These are phyloP conservation scores for Arachnomyces sp. DNA, from an alignment of 2,329 filamentous ascomycete genomes.

Conservation along the genomic window DNA sequence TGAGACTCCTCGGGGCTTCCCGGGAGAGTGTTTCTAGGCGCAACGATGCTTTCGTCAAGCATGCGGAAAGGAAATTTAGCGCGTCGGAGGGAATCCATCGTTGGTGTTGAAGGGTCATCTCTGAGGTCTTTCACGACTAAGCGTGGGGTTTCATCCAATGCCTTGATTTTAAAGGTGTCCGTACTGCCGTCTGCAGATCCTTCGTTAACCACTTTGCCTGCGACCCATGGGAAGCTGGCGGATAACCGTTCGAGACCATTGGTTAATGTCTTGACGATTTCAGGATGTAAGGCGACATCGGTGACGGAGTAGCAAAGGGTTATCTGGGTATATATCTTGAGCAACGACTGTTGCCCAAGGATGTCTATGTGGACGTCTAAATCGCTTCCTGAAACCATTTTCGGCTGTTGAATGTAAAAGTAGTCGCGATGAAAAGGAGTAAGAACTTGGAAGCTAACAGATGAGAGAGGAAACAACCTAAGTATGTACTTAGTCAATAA, in stretches of 20 bases:
- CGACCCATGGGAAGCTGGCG: slow-evolving; percentile 39
- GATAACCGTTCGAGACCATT: slow-evolving; percentile 34
- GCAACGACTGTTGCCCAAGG: slow-evolving; percentile 34
- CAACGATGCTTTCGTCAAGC: slow-evolving; percentile 40
- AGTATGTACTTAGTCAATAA: too few relatives aligned
- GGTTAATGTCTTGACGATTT: slow-evolving; percentile 24
- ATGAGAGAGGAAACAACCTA: too few relatives aligned
- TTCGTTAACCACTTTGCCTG: slow-evolving; percentile 37
- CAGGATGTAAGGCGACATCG: slow-evolving; percentile 14
- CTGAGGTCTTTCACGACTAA: slow-evolving; percentile 40
- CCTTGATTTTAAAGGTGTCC: slow-evolving; percentile 34
- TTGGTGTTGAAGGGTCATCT: slow-evolving; percentile 26
- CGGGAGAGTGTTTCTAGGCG: slow-evolving; percentile 35
- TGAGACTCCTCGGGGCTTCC: slow-evolving; percentile 14
- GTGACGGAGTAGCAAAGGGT: slow-evolving; percentile 32
- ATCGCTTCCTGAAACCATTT: too few relatives aligned
- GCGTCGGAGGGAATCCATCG: slow-evolving; percentile 30
- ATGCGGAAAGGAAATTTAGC: slow-evolving; percentile 40
- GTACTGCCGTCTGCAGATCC: slow-evolving; percentile 18
- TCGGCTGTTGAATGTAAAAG: too few relatives aligned
- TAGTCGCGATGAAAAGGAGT: too few relatives aligned
- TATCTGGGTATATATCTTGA: slow-evolving; percentile 42
- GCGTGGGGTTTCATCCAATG: slow-evolving; percentile 22
- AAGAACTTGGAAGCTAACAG: too few relatives aligned
- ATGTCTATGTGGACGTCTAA: slow-evolving; percentile 25